These are phyloP conservation scores for Proliferodiscus dingleyae DNA, from an alignment of 2,329 filamentous ascomycete genomes.

Conservation along the genomic window DNA sequence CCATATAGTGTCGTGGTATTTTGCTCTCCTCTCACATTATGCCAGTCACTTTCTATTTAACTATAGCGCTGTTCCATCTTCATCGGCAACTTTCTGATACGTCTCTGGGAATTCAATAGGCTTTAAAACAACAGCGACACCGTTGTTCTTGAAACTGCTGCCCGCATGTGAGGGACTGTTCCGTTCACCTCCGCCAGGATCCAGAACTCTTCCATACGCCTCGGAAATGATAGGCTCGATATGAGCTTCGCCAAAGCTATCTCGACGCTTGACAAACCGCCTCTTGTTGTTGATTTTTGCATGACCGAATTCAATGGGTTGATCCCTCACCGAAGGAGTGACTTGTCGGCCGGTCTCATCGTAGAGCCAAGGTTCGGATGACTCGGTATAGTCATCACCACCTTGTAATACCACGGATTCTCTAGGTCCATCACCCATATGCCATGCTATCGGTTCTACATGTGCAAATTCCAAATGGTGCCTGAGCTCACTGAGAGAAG, in stretches of 20 bases:
- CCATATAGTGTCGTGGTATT: no score
- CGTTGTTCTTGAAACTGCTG: not conserved
- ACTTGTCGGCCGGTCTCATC: constrained; percentile 50
- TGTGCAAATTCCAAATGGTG: constrained; percentile 51
- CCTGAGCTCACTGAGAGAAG: constrained; percentile 34
- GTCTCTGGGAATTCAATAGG: not conserved
- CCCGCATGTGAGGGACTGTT: not conserved
- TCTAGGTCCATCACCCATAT: constrained; percentile 53
- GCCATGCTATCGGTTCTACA: constrained; percentile 49
- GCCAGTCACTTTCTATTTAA: no score
- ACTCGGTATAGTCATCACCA: no score
- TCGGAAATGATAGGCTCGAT: not conserved
- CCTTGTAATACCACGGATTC: constrained; percentile 38
- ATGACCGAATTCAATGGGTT: constrained; percentile 43
- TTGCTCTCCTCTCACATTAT: no score
- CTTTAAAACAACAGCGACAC: not conserved
- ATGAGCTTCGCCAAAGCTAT: not conserved
- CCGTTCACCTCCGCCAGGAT: not conserved
- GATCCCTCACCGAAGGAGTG: constrained; percentile 51
- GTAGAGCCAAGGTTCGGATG: constrained; percentile 45
- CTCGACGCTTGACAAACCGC: constrained; percentile 13
- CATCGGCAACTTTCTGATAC: not conserved
- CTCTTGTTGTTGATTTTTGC: constrained; percentile 21
- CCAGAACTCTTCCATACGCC: not conserved
- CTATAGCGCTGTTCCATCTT: not conserved